Evolutionary conservation across 2,329 filamentous ascomycete species (phyloP), one percentile per base, ranked within the genome.

Genomic region (Pseudogymnoascus sp.): DNA sequence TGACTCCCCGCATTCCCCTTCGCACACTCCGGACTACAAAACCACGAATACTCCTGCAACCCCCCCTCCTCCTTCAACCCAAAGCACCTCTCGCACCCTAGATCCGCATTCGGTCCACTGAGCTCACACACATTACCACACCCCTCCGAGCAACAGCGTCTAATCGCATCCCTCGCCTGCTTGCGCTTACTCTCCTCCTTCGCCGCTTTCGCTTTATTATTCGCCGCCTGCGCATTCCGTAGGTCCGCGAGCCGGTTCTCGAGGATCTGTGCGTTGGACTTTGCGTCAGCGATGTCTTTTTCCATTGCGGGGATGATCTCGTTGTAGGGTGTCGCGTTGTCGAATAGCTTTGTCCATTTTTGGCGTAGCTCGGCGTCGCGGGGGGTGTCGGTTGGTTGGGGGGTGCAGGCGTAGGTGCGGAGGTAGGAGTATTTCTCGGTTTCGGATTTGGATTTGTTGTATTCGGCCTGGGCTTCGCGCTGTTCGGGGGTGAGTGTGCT

Each of bases 61-160:
- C 6, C 59, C 10, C 59, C 59, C 4, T 38, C 59, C 34, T 60
- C 59, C 11, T 60, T 40, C 59, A 40, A 4, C n/a, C 3, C 34
- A 60, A 38, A 60, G 59, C 59, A 56, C 59, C 59, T 60, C 38
- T 42, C 59, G 8, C 59, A 60, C 10, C 59, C 59, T 1, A 56
- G n/a, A 18, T 56, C 50, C 7, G 50, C 50, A 56, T 56, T 56
- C 50, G 50, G 50, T 3, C 50, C 50, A 18, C 1, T 21, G 16
- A 56, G 50, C 59, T 60, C 38, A 31, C 59, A 60, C 16, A 60
- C 38, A 36, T 21, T 60, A 12, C 36, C 59, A 16, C 34, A 38
- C 2, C 59, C 59, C 6, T 56, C 50, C 8, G 50, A 56, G 28
- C 36, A 40, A n/a, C 59, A 60, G 0, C 36, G 34, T 36, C 59